phyloP scores from a whole-genome alignment of 768 basidiomycete genomes.

The Coprinopsis sp. region DNA sequence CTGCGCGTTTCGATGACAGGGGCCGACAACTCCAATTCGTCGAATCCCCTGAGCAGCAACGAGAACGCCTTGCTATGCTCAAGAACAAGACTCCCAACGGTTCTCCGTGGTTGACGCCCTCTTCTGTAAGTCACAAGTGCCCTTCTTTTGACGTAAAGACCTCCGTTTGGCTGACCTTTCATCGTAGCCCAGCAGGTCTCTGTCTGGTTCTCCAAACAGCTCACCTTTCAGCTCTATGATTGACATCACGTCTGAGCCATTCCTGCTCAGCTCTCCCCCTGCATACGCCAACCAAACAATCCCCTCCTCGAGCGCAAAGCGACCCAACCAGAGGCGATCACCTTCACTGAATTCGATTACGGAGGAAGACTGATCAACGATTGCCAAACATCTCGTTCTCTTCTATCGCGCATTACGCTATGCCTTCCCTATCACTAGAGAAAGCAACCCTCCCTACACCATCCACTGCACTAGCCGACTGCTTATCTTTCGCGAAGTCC shows the following conservation, averaged over 20 bases:
- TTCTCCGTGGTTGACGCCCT: conserved; percentile 4
- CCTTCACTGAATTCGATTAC: conserved; percentile 6
- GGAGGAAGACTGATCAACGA: conserved; percentile 7
- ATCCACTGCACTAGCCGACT: too few species aligned
- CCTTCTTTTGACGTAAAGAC: background rate
- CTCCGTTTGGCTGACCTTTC: background rate
- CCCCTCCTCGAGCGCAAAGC: background rate
- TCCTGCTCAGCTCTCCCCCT: conserved; percentile 2
- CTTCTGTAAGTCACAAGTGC: conserved; percentile 5
- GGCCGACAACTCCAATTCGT: conserved; percentile 41
- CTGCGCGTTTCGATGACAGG: conserved; percentile 33
- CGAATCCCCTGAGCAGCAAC: conserved; percentile 43
- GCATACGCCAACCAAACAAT: background rate
- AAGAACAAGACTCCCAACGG: conserved; percentile 31
- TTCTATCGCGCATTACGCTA: too few species aligned
- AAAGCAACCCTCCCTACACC: background rate
- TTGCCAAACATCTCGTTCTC: too few species aligned
- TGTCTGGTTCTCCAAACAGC: conserved; percentile 6
- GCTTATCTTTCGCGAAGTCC: too few species aligned
- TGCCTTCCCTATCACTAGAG: background rate
- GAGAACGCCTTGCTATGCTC: conserved; percentile 49
- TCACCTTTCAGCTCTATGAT: conserved; percentile 5
- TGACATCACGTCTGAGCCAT: conserved; percentile 10
- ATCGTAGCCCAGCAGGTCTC: conserved; percentile 1
- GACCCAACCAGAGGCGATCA: conserved; percentile 6